A percentile compares a stretch with the other conserved stretches of the same genome.
These are phyloP conservation scores for Naganishia cerealis DNA, from an alignment of 1,284 basidiomycete genomes.

Conservation along the genomic window DNA sequence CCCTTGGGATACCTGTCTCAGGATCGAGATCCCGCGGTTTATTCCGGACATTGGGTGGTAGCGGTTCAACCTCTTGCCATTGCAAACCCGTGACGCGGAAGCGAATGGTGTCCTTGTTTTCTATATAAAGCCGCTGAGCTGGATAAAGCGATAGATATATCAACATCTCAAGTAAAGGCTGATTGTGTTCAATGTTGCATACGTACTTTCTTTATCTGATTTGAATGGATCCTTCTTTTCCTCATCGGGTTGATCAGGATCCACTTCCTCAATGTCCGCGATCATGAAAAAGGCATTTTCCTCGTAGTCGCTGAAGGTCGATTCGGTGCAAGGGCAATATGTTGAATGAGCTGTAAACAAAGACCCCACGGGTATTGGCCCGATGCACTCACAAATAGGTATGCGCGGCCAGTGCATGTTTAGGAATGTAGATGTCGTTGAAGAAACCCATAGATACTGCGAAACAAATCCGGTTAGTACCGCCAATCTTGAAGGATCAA, in stretches of 20 bases:
- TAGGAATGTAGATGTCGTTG: slow-evolving; percentile 80
- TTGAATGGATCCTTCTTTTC: slow-evolving; percentile 27
- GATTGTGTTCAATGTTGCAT: slow-evolving; percentile 56
- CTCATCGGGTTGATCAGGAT: slow-evolving; percentile 34
- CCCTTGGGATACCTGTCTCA: slow-evolving; percentile 34
- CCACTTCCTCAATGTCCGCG: slow-evolving; percentile 44
- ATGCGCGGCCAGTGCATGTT: slow-evolving; percentile 65
- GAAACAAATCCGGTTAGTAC: neutral
- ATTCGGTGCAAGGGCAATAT: neutral
- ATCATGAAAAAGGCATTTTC: slow-evolving; percentile 54
- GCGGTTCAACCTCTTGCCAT: slow-evolving; percentile 88
- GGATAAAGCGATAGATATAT: slow-evolving; percentile 36
- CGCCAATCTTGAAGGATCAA: neutral
- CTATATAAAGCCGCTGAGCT: slow-evolving; percentile 78
- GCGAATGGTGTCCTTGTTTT: slow-evolving; percentile 77
- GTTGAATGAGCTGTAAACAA: neutral
- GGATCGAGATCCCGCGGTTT: slow-evolving; percentile 39
- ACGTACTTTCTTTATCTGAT: slow-evolving; percentile 41
- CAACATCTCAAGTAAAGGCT: neutral
- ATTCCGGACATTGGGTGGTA: slow-evolving; percentile 57
- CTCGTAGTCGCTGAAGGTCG: slow-evolving; percentile 47
- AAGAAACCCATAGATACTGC: slow-evolving; percentile 88
- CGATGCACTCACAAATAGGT: slow-evolving; percentile 14
- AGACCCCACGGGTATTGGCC: neutral
- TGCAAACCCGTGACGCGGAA: slow-evolving; percentile 83